These are phyloP conservation scores for Neurospora crassa DNA, from an alignment of 2,329 filamentous ascomycete genomes.

Conservation along the genomic window DNA sequence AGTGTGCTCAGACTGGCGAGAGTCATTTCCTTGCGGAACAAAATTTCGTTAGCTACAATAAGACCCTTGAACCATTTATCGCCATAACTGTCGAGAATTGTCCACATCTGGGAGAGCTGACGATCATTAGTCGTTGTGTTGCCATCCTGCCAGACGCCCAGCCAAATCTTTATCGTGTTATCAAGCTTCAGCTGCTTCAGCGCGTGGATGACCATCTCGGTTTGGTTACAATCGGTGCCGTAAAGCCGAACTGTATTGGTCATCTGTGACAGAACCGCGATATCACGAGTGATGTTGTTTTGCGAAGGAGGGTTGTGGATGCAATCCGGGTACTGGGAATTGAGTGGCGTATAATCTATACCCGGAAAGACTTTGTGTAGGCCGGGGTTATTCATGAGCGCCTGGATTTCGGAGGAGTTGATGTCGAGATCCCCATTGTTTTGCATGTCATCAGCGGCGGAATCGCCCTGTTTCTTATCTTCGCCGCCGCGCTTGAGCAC, in stretches of 20 bases:
- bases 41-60: constrained; percentile 73
- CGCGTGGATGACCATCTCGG: constrained; percentile 81
- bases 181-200: constrained; percentile 65
- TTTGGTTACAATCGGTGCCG: constrained; percentile 96
- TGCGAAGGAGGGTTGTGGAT: constrained; percentile 69
- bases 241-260: constrained; percentile 85
- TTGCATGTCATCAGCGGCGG: constrained; percentile 48
- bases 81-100: constrained; percentile 63
- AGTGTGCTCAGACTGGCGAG: constrained; percentile 51
- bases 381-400: constrained; percentile 67
- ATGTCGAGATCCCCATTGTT: constrained; percentile 62
- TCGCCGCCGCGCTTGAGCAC: constrained; percentile 41
- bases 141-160: constrained; percentile 85
- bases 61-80: constrained; percentile 65
- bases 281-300: constrained; percentile 87
- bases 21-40: constrained; percentile 69
- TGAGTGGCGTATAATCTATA: constrained; percentile 89
- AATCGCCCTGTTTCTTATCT: constrained; percentile 11
- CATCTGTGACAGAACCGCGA: constrained; percentile 82
- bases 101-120: constrained; percentile 77
- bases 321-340: constrained; percentile 84
- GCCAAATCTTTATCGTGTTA: constrained; percentile 73
- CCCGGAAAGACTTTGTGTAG: constrained; percentile 92
- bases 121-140: constrained; percentile 77
- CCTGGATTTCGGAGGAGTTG: constrained; percentile 70